Evolutionary conservation across 805 yeast genomes (phyloP), one percentile per base, ranked within the genome.

Genomic region (Nakazawaea molendinolei): DNA sequence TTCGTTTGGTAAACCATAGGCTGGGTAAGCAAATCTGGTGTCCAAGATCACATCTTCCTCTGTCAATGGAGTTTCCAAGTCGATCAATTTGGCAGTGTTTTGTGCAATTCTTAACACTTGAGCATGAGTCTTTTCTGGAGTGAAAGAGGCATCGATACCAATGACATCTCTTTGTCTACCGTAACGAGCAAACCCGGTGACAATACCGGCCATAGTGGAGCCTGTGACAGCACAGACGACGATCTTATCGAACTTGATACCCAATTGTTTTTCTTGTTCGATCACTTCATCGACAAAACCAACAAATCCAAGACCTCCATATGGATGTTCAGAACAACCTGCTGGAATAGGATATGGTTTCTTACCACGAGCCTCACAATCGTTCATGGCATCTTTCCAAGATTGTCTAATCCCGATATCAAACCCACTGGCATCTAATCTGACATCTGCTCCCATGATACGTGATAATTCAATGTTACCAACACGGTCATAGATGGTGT

Each of bases 301-400:
- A 30, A 57, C 62, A 31, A 57, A 57, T 25, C 62, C 62, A 30
- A 57, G 46, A 31, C 61, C 62, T 40, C 62, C 62, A 32, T 50
- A 55, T 25, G 52, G 52, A 38, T 57, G 62, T 39, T 57, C 62
- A 16, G 62, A 57, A 38, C 61, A 56, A 26, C 61, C 63, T 5
- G 63, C 63, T 33, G 63, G 63, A 40, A 57, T 60, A 12, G 62
- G 58, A 31, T 53, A 57, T 30, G 63, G 63, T 30, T 58, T 58
- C 37, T 43, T 48, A 18, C 63, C 63, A 28, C 51, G 42, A 4
- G 37, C 44, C 16, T 42, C 48, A 12, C 52, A 48, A 7, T 51
- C 57, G 8, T 39, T 40, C 42, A 57, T 35, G 5, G 61, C 52
- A 25, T 53, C 56, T 37, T 56, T 46, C 49, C 57, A 57, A 2